A percentile compares a stretch with the other conserved stretches of the same genome.
phyloP scores from a whole-genome alignment of 164 flowering plant species.

The Liriodendron chinense region DNA sequence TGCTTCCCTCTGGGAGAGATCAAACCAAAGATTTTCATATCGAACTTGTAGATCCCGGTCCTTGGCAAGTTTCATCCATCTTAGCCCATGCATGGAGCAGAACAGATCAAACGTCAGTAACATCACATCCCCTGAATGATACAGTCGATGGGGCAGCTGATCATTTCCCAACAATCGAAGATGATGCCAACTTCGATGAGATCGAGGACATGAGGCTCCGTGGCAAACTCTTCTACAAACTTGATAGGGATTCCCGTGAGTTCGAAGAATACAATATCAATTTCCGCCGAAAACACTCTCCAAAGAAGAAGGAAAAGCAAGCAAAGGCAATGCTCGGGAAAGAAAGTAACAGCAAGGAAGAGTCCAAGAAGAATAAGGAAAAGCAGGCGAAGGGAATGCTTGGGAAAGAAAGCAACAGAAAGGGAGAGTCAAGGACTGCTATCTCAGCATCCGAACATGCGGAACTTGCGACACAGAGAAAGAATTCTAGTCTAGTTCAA shows the following conservation, averaged over 20 bases:
- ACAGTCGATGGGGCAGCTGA: constrained; percentile 17
- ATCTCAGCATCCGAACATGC: constrained; percentile 9
- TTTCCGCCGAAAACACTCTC: constrained; percentile 51
- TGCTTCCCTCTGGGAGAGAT: constrained; percentile 20
- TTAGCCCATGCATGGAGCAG: constrained; percentile 50
- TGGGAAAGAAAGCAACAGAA: constrained; percentile 25
- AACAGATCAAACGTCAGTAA: constrained; percentile 3
- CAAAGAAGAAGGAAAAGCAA: constrained; percentile 27
- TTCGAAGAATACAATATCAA: constrained; percentile 68
- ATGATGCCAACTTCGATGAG: constrained; percentile 58
- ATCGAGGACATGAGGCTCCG: constrained; percentile 81
- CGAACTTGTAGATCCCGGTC: constrained; percentile 61
- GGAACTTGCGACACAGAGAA: constrained; percentile 17
- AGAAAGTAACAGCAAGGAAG: constrained; percentile 32
- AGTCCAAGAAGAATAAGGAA: constrained; percentile 24
- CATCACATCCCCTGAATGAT: constrained; percentile 10
- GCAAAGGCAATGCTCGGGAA: constrained; percentile 12
- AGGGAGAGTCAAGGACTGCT: constrained; percentile 18
- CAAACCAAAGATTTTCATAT: constrained; percentile 31
- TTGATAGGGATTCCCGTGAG: constrained; percentile 72
- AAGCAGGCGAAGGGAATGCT: constrained; percentile 10
- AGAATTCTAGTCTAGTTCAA: not conserved
- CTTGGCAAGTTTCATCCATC: constrained; percentile 68
- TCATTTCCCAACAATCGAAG: constrained; percentile 1
- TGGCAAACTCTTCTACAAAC: constrained; percentile 69